phyloP scores from a whole-genome alignment of 2,329 filamentous ascomycete genomes.

The Trichophyton mentagrophytes region DNA sequence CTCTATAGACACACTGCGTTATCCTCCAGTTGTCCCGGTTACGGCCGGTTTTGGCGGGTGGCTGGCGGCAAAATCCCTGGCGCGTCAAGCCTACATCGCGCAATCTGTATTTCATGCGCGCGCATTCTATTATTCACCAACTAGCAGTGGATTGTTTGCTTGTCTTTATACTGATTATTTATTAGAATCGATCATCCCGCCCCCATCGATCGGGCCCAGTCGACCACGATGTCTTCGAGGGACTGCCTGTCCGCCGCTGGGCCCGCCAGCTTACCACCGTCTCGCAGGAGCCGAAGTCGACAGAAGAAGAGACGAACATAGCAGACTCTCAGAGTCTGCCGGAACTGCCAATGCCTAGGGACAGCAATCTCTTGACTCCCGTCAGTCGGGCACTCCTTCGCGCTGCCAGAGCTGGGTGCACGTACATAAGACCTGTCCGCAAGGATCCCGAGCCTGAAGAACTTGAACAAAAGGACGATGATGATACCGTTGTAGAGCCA shows the following conservation, averaged over 20 bases:
- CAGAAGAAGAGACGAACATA: conserved; percentile 36
- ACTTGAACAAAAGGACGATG: conserved; percentile 24
- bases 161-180: neutral
- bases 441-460: conserved; percentile 26
- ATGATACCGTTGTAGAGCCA: conserved; percentile 18
- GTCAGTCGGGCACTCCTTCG: conserved; percentile 74
- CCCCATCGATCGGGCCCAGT: conserved; percentile 33
- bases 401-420: conserved; percentile 61
- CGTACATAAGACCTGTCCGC: conserved; percentile 58
- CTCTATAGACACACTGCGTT: neutral
- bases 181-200: neutral
- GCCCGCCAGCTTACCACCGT: conserved; percentile 57
- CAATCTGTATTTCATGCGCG: neutral
- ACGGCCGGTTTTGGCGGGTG: neutral
- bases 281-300: conserved; percentile 51
- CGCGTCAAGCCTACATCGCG: neutral
- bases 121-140: neutral
- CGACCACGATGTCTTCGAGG: conserved; percentile 56
- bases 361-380: conserved; percentile 61
- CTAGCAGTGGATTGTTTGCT: neutral
- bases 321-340: conserved; percentile 36
- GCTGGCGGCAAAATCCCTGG: neutral
- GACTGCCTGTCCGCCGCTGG: conserved; percentile 85
- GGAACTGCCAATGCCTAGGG: conserved; percentile 79
- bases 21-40: neutral